Evolutionary conservation across 2,329 filamentous ascomycete species (phyloP).

Genomic region (Stylonectria norvegica): DNA sequence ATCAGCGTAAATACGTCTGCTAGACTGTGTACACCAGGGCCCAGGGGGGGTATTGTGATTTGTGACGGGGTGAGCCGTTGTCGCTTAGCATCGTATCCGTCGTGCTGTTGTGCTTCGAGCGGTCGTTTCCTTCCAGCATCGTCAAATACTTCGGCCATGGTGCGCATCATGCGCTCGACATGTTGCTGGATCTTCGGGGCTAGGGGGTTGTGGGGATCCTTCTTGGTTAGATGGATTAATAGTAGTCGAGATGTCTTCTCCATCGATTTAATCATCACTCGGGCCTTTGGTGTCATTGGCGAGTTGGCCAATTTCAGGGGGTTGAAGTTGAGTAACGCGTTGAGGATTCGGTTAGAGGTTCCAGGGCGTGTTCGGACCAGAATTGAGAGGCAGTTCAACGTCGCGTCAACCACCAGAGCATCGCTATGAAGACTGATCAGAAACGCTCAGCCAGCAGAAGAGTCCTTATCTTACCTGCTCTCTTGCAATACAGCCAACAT

Average conservation of each 20-base stretch:
- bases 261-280: conserved; percentile 86
- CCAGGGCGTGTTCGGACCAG: conserved; percentile 78
- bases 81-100: conserved; percentile 78
- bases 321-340: conserved; percentile 85
- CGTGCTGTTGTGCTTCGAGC: conserved; percentile 65
- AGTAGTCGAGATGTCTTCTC: conserved; percentile 87
- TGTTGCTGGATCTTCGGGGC: conserved; percentile 80
- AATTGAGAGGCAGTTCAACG: conserved; percentile 80
- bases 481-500: conserved; percentile 84
- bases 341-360: conserved; percentile 81
- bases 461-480: conserved; percentile 60
- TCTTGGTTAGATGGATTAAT: conserved; percentile 79
- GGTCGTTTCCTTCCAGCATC: conserved; percentile 76
- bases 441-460: background rate
- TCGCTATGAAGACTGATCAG: conserved; percentile 54
- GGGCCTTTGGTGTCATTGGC: conserved; percentile 72
- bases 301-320: conserved; percentile 76
- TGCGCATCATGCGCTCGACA: conserved; percentile 76
- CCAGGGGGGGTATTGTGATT: conserved; percentile 64
- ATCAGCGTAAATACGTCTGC: conserved; percentile 87
- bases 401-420: conserved; percentile 83
- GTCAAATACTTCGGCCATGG: conserved; percentile 74
- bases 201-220: conserved; percentile 76
- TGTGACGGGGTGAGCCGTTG: conserved; percentile 57
- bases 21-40: conserved; percentile 71